A percentile compares a stretch with the other conserved stretches of the same genome.
These are phyloP conservation scores for Dactylorhiza incarnata DNA, from an alignment of 106 monocot genomes.

Conservation along the genomic window DNA sequence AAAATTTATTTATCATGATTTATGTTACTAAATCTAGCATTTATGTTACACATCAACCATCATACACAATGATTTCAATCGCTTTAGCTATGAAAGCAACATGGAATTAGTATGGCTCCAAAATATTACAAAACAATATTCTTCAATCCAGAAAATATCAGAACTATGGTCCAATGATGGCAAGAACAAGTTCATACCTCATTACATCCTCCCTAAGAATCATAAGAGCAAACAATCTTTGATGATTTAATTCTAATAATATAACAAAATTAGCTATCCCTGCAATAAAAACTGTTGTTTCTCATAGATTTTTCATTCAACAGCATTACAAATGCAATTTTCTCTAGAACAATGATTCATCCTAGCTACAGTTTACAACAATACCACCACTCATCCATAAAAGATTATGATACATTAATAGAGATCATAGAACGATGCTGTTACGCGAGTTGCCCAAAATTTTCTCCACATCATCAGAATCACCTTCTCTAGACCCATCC, in stretches of 20 bases:
- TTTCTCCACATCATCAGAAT: constrained; percentile 35
- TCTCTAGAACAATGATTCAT: not conserved
- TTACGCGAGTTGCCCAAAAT: constrained; percentile 14
- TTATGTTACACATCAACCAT: not conserved
- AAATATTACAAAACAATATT: not conserved
- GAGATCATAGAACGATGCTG: constrained; percentile 32
- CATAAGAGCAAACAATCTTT: not conserved
- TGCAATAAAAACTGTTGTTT: not conserved
- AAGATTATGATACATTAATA: not conserved
- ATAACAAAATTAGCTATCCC: not conserved
- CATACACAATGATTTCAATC: not conserved
- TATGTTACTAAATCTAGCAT: too few species aligned
- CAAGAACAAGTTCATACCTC: not conserved
- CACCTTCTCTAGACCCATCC: too few species aligned
- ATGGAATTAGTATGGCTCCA: not conserved
- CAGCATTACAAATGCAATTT: not conserved
- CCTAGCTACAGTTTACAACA: not conserved
- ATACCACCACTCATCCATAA: not conserved
- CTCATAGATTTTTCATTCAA: not conserved
- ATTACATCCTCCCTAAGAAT: not conserved
- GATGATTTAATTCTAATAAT: not conserved
- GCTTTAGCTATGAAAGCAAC: not conserved
- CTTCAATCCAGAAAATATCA: not conserved
- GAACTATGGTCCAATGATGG: not conserved
- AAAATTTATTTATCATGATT: too few species aligned